Percentiles rank a stretch among this genome's conserved stretches.
Evolutionary conservation across 495 filamentous ascomycete genomes (phyloP).

Genomic region (Lophiostoma macrostomum): DNA sequence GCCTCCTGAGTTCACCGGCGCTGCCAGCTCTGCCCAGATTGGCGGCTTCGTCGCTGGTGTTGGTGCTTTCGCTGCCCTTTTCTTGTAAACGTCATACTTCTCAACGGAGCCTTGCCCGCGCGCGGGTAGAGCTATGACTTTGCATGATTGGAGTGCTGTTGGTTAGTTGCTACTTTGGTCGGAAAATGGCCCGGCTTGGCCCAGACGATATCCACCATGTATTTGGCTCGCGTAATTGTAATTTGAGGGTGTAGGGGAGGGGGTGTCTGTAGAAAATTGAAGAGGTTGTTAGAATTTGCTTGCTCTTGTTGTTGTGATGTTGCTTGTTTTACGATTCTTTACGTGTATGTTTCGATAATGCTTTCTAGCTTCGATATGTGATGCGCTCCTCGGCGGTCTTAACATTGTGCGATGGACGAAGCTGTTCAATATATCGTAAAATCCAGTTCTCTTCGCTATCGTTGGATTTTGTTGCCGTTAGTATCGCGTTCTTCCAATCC

Average conservation of each 20-base stretch:
- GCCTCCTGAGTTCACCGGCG: conserved; percentile 30
- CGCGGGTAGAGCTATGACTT: conserved; percentile 29
- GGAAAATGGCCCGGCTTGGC: conserved; percentile 19
- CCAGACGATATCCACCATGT: conserved; percentile 17
- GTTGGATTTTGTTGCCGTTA: too few species aligned
- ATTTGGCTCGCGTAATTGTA: conserved; percentile 23
- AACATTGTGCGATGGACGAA: too few species aligned
- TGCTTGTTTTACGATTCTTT: too few species aligned
- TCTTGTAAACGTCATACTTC: conserved; percentile 35
- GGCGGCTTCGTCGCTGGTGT: conserved; percentile 32
- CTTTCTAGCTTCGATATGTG: too few species aligned
- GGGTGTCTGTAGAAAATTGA: conserved; percentile 20
- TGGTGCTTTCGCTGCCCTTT: conserved; percentile 30
- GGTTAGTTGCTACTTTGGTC: conserved; percentile 6
- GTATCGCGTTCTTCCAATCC: too few species aligned
- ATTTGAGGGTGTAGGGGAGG: conserved; percentile 8
- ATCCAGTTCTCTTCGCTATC: too few species aligned
- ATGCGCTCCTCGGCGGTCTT: too few species aligned
- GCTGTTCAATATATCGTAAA: too few species aligned
- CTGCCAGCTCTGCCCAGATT: conserved; percentile 19
- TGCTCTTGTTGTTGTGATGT: too few species aligned
- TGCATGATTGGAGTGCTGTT: conserved; percentile 22
- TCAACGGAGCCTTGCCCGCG: conserved; percentile 21
- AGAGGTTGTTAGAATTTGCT: too few species aligned
- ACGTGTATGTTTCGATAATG: too few species aligned